Conservation (phyloP, 2,329 filamentous ascomycete genomes). For the Aspergillus sp. region DNA sequence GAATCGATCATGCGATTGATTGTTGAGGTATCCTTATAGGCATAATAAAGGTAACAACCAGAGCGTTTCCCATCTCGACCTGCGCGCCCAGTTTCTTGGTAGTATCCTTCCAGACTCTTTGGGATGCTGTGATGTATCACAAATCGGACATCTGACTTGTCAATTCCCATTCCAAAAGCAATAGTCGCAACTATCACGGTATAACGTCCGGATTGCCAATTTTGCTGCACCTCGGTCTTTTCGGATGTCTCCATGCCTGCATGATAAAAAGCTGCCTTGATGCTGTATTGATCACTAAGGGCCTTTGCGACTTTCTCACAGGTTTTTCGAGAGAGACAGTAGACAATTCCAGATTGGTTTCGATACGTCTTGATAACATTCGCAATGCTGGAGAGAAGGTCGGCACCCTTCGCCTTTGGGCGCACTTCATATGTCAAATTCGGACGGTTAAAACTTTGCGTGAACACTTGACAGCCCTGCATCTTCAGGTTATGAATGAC, state of each 20-base stretch:
- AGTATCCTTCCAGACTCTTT: constrained; percentile 95
- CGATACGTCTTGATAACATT: constrained; percentile 60
- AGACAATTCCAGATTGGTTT: constrained; percentile 78
- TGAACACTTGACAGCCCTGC: constrained; percentile 65
- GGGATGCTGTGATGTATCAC: constrained; percentile 90
- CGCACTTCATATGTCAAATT: constrained; percentile 86
- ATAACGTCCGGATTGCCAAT: constrained; percentile 71
- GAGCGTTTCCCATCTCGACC: constrained; percentile 83
- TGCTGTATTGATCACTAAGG: constrained; percentile 52
- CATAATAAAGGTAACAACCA: constrained; percentile 84
- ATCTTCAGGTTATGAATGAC: constrained; percentile 89
- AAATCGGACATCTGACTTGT: constrained; percentile 93
- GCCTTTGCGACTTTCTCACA: constrained; percentile 72
- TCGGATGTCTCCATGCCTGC: constrained; percentile 62
- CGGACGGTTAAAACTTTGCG: constrained; percentile 93
- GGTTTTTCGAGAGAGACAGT: constrained; percentile 76
- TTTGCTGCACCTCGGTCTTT: constrained; percentile 62
- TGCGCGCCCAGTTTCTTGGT: constrained; percentile 93
- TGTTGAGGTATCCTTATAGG: constrained; percentile 64
- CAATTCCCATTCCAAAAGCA: constrained; percentile 99
- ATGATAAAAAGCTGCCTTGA: constrained; percentile 78
- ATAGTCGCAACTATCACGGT: constrained; percentile 97
- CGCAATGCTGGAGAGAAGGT: constrained; percentile 46
- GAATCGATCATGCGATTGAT: constrained; percentile 75
- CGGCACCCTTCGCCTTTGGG: constrained; percentile 56